Evolutionary conservation across 1,139 yeast genomes (phyloP).

Genomic region (Torulaspora globosa): DNA sequence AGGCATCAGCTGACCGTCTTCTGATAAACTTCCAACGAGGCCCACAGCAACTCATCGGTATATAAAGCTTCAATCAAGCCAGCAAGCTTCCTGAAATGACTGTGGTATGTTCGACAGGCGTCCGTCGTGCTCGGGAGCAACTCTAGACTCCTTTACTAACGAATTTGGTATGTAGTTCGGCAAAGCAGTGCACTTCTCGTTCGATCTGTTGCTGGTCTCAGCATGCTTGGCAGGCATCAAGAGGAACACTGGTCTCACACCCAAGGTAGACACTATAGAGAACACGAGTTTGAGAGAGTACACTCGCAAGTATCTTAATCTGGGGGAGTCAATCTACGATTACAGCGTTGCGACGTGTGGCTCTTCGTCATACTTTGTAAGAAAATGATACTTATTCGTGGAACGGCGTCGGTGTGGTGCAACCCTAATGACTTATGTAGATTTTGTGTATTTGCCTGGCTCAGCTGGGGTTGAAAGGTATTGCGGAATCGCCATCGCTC

Average conservation of each 20-base stretch:
- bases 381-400: conserved; percentile 36
- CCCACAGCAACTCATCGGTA: background rate
- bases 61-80: background rate
- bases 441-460: background rate
- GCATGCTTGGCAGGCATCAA: conserved; percentile 86
- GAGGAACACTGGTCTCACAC: conserved; percentile 77
- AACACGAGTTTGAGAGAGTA: conserved; percentile 55
- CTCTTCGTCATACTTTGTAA: conserved; percentile 67
- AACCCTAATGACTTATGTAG: background rate
- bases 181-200: conserved; percentile 61
- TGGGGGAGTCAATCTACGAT: conserved; percentile 85
- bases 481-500: conserved; percentile 24
- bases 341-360: conserved; percentile 67
- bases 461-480: conserved; percentile 41
- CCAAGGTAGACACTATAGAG: conserved; percentile 40
- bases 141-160: background rate
- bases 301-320: conserved; percentile 62
- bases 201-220: conserved; percentile 73
- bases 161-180: conserved; percentile 41
- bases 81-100: conserved; percentile 4
- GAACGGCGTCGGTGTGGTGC: background rate
- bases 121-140: too few relatives aligned
- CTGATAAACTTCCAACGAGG: background rate
- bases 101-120: conserved; percentile 7
- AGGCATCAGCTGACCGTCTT: conserved; percentile 2